Evolutionary conservation across 169 alveolate genomes (phyloP), one percentile per base, ranked within the genome.

Genomic region (Plasmodium gonderi): DNA sequence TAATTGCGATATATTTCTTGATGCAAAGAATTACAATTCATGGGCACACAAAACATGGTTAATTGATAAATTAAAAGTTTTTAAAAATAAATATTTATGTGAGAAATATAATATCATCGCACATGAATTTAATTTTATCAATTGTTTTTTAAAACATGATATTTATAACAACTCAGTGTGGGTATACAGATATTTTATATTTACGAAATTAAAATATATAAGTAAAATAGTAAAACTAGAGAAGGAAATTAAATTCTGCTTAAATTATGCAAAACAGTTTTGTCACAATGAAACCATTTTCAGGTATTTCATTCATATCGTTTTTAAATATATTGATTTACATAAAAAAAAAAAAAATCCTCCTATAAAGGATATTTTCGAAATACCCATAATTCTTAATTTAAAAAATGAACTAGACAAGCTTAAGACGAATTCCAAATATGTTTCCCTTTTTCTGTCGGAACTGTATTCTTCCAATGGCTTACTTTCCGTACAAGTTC

Each of bases 11-110:
- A 60, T 89, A 89, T 89, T 89, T 77, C 44, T 89, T 64, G 93
- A 89, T 68, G 79, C 72, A 38, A 89, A 89, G 49, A 89, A 89
- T 89, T 89, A 89, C 69, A 89, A 89, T 36, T 89, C 93, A 12
- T 89, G 93, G 93, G 93, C 93, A 68, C 87, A 76, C 68, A 89
- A 89, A 77, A 76, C 90, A 29, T 89, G 93, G 93, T 49, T 89
- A 76, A 38, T 89, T 5, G 90, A 89, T n/a, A 83, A 83, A 75
- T 83, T 83, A 72, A 40, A 54, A 5, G 14, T 83, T 33, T 36
- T 75, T 11, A 72, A 83, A 20, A 83, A 74, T 72, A 40, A 83
- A 72, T 47, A 74, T 44, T 26, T 89, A 17, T 64, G 85, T 85
- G 78, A 72, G 20, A 49, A 85, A 54, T 74, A 74, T 85, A 75